Percentiles rank a stretch among this genome's conserved stretches.
Conservation (phyloP, 2,329 filamentous ascomycete genomes). For the Dothideomycetes sp. region DNA sequence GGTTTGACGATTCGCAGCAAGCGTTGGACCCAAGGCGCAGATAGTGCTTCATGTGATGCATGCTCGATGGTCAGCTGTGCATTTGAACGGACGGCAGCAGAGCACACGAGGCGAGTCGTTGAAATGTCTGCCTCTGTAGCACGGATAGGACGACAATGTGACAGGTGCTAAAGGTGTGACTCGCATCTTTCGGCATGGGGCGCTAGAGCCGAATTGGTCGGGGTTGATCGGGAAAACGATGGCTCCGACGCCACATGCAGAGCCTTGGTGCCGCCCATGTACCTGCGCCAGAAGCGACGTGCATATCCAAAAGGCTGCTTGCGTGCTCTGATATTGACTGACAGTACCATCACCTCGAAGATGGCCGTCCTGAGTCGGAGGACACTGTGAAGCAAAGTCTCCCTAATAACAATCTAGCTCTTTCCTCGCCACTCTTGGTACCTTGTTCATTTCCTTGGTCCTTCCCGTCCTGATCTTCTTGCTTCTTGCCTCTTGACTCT, state of each 20-base stretch:
- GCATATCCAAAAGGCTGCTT: background rate
- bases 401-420: no score
- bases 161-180: background rate
- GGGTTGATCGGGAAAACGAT: background rate
- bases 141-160: background rate
- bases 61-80: no score
- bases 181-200: background rate
- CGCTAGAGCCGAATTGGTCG: background rate
- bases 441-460: background rate
- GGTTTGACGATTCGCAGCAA: no score
- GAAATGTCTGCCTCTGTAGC: no score
- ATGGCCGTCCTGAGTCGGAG: background rate
- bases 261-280: background rate
- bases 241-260: background rate
- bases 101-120: no score
- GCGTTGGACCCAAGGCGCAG: no score
- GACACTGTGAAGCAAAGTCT: no score
- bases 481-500: background rate
- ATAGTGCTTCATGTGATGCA: no score
- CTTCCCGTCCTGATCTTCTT: background rate
- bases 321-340: background rate
- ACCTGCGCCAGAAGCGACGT: background rate
- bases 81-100: no score
- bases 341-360: no score
- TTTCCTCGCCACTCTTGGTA: no score